phyloP scores from a whole-genome alignment of 2,329 filamentous ascomycete genomes.

The Aspergillus sp. region DNA sequence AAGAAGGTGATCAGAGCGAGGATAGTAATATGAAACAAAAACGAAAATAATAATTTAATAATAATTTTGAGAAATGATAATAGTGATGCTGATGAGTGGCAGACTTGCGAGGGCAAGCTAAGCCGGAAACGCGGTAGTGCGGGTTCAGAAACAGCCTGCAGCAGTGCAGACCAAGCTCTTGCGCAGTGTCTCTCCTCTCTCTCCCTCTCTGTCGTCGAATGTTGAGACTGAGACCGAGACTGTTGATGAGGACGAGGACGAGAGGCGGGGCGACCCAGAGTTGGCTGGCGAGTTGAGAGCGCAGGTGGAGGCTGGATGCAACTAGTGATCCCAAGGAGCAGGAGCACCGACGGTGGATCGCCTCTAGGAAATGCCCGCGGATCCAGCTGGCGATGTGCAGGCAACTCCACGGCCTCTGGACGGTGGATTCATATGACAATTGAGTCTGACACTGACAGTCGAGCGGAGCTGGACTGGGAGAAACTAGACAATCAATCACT shows the following conservation, averaged over 20 bases:
- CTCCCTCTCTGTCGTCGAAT: too few relatives aligned
- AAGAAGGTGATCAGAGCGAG: not conserved
- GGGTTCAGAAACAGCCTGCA: slow-evolving; percentile 8
- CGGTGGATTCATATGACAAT: not conserved
- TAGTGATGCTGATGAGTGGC: not conserved
- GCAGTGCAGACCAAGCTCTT: too few relatives aligned
- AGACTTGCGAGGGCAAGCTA: slow-evolving; percentile 7
- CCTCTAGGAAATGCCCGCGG: slow-evolving; percentile 20
- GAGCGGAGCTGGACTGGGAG: not conserved
- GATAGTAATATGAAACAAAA: not conserved
- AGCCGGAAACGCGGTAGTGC: slow-evolving; percentile 14
- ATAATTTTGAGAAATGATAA: not conserved
- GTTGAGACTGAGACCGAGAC: too few relatives aligned
- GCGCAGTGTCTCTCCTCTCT: too few relatives aligned
- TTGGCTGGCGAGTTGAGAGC: slow-evolving; percentile 12
- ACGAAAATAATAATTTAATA: too few relatives aligned
- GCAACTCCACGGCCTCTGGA: not conserved
- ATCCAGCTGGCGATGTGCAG: slow-evolving; percentile 12
- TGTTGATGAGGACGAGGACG: not conserved
- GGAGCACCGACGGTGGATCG: slow-evolving; percentile 21
- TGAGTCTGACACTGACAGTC: not conserved
- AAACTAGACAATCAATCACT: not conserved
- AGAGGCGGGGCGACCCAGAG: slow-evolving; percentile 23
- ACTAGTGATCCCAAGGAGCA: slow-evolving; percentile 27
- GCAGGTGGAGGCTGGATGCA: slow-evolving; percentile 21